Evolutionary conservation across 2,329 filamentous ascomycete genomes (phyloP).

Genomic region (Penicillium italicum): DNA sequence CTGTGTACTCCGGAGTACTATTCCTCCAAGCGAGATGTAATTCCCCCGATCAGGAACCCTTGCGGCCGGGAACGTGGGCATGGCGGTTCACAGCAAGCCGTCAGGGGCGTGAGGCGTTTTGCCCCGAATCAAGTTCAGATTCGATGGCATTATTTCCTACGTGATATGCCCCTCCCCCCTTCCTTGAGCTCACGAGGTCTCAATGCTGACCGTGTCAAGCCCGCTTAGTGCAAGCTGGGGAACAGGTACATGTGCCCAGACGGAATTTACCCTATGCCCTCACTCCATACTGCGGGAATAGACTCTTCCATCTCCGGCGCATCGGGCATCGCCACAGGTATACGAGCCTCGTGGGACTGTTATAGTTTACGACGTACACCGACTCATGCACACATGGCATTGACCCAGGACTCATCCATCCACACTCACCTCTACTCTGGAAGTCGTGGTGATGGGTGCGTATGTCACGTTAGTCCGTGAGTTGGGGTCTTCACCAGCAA

Average conservation of each 20-base stretch:
- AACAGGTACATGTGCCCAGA: neutral
- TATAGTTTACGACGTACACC: conserved; percentile 14
- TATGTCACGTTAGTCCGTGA: neutral
- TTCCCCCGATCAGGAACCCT: conserved; percentile 12
- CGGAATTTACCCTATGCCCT: neutral
- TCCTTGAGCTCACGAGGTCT: neutral
- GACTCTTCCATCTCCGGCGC: neutral
- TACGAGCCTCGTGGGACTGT: conserved; percentile 5
- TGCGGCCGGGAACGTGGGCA: conserved; percentile 22
- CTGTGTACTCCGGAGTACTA: neutral
- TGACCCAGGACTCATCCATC: neutral
- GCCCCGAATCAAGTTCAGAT: neutral
- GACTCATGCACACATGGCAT: conserved; percentile 23
- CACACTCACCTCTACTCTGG: conserved; percentile 1
- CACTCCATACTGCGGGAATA: neutral
- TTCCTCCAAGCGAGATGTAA: conserved; percentile 10
- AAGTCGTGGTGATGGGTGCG: neutral
- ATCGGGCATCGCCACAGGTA: conserved; percentile 7
- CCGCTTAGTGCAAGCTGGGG: neutral
- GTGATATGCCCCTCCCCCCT: no score
- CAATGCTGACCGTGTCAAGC: neutral
- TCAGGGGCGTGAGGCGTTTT: neutral
- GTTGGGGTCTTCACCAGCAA: conserved; percentile 6
- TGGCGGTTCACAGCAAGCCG: conserved; percentile 11
- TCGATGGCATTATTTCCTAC: neutral